A percentile compares a stretch with the other conserved stretches of the same genome.
Evolutionary conservation across 306 rosid genomes (phyloP).

Genomic region (Acacia acuminata): DNA sequence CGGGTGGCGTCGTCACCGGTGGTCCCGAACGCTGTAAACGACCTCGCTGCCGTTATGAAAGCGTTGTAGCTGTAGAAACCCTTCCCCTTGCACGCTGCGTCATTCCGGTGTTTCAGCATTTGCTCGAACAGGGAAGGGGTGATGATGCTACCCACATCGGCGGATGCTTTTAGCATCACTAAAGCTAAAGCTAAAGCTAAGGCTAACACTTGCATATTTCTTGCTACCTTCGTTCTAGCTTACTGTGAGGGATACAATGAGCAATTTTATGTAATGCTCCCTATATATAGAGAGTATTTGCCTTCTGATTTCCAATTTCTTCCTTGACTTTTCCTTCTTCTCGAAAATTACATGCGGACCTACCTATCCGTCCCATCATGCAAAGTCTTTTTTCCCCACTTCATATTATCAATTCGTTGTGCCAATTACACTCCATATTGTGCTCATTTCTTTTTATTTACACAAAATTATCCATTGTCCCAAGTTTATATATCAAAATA

Average conservation of each 20-base stretch:
- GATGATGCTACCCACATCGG: conserved; percentile 33
- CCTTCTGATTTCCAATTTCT: neutral
- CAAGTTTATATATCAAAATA: neutral
- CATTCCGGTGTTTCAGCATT: conserved; percentile 58
- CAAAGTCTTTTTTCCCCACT: neutral
- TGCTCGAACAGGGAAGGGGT: conserved; percentile 27
- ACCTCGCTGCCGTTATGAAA: conserved; percentile 54
- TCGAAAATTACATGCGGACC: neutral
- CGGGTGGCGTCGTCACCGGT: conserved; percentile 49
- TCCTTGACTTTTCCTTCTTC: neutral
- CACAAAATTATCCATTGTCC: neutral
- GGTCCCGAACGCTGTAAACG: conserved; percentile 49
- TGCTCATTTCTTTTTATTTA: neutral
- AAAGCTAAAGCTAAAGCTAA: neutral
- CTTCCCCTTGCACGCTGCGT: conserved; percentile 15
- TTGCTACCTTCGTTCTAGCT: conserved; percentile 6
- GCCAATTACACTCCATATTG: neutral
- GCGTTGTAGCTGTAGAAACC: conserved; percentile 59
- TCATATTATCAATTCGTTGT: neutral
- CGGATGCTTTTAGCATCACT: neutral
- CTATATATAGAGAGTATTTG: neutral
- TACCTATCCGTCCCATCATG: too few relatives aligned
- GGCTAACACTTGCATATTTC: neutral
- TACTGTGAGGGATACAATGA: neutral
- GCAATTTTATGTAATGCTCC: neutral